A percentile compares a stretch with the other conserved stretches of the same genome.
These are phyloP conservation scores for Polytrichum formosum DNA, from an alignment of 225 moss, liverwort and hornwort species.

Conservation along the genomic window DNA sequence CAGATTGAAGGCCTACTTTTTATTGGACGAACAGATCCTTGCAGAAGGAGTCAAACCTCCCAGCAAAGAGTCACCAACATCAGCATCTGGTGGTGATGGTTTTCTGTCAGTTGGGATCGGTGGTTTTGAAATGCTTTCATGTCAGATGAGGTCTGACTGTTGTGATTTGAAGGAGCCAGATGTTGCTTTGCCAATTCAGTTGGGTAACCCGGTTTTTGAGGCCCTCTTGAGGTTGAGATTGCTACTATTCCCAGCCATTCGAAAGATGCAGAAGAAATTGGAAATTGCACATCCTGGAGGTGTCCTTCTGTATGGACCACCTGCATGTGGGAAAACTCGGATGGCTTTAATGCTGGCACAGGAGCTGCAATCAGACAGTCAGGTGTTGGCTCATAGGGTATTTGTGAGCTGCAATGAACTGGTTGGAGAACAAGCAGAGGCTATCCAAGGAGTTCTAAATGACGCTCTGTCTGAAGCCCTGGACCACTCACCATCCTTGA, in stretches of 20 bases:
- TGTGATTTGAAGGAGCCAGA: slow-evolving; percentile 47
- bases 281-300: slow-evolving; percentile 76
- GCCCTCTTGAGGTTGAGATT: slow-evolving; percentile 63
- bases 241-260: slow-evolving; percentile 55
- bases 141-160: slow-evolving; percentile 38
- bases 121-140: slow-evolving; percentile 54
- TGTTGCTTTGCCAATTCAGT: slow-evolving; percentile 65
- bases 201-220: slow-evolving; percentile 68
- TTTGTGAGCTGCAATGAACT: slow-evolving; percentile 80
- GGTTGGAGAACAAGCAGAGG: slow-evolving; percentile 81
- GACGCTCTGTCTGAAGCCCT: slow-evolving; percentile 75
- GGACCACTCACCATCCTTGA: slow-evolving; percentile 79
- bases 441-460: slow-evolving; percentile 57
- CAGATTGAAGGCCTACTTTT: slow-evolving; percentile 20
- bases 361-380: slow-evolving; percentile 69
- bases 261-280: slow-evolving; percentile 39
- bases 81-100: slow-evolving; percentile 1
- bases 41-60: slow-evolving; percentile 15
- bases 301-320: slow-evolving; percentile 89
- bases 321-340: slow-evolving; percentile 86
- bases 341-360: slow-evolving; percentile 78
- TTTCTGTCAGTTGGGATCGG: slow-evolving; percentile 49
- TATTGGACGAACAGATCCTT: slow-evolving; percentile 41
- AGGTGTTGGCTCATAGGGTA: slow-evolving; percentile 84
- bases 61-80: slow-evolving; percentile 18